Base-by-base conservation (phyloP, 495 filamentous ascomycete species). In the Friedmanniomyces simplex region DNA sequence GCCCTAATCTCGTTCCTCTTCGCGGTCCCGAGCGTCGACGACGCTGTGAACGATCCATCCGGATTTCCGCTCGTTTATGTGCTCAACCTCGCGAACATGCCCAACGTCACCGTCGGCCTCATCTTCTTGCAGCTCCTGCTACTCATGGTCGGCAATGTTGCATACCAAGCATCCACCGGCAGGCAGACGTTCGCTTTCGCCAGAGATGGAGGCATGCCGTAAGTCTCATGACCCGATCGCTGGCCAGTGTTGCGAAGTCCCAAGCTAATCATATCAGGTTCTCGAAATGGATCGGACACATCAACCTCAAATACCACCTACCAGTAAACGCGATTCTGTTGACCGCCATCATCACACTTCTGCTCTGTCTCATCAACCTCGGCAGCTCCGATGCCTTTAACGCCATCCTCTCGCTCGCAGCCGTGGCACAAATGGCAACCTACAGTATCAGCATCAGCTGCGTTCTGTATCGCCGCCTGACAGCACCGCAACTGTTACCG, bases 351-450 rank as follows among this genome's bases (percentile, higher is more conserved):
- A 60, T 74, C 51, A 54, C 52, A n/a, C 45, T 54, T 21, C 2
- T 46, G 14, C 20, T 54, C 16, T 54, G 78, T 0, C 64, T 82
- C 22, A 82, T 85, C 66, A 81, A 79, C 60, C 74, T 85, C 53
- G 81, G 79, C n/a, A 80, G 77, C 0, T 58, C 72, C 1, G 71
- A 73, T 3, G 81, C 79, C 6, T 75, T 84, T 61, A 77, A 79
- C 61, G 76, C 76, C 36, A 73, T 82, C 21, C 66, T 77, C 42
- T 78, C 79, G 63, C 61, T 69, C 7, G 52, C 43, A 13, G 53
- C 42, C 30, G 41, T 36, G 30, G 63, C 57, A 25, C 66, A 54
- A 28, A 65, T 54, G 56, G 56, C 30, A 12, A 36, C 55, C n/a
- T 58, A 58, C 37, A 36, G 25, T 22, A 41, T 58, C 20, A 34